phyloP scores from a whole-genome alignment of 192 early-diverging fungal species.

The Pilaira anomala region DNA sequence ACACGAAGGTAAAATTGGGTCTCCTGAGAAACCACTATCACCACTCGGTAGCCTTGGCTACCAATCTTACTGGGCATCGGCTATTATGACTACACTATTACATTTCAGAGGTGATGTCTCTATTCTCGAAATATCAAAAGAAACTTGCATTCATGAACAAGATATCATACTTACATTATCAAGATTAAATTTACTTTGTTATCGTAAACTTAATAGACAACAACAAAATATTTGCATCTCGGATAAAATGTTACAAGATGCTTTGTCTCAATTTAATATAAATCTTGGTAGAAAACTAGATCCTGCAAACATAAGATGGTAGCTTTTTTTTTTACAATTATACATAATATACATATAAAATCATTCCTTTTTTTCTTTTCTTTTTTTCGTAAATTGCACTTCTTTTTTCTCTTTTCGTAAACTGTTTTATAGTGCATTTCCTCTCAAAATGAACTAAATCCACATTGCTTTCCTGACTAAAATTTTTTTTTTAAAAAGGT shows the following conservation, averaged over 20 bases:
- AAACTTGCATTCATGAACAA: constrained; percentile 28
- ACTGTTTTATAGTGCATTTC: too few species aligned
- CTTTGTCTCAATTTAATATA: constrained; percentile 8
- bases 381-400: too few species aligned
- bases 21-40: constrained; percentile 87
- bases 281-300: constrained; percentile 14
- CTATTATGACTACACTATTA: constrained; percentile 53
- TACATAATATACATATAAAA: too few species aligned
- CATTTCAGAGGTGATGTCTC: constrained; percentile 12
- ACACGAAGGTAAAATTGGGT: constrained; percentile 66
- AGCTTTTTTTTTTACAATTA: too few species aligned
- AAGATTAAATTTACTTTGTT: constrained; percentile 12
- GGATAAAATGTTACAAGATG: constrained; percentile 4
- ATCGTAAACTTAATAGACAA: constrained; percentile 3
- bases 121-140: constrained; percentile 12
- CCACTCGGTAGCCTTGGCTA: constrained; percentile 80
- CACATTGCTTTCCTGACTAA: too few species aligned
- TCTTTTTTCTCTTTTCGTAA: too few species aligned
- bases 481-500: too few species aligned
- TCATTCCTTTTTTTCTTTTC: too few species aligned
- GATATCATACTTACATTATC: constrained; percentile 20
- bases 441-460: too few species aligned
- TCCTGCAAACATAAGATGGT: constrained; percentile 11
- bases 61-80: constrained; percentile 79
- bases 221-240: neutral